A percentile compares a stretch with the other conserved stretches of the same genome.
Conservation (phyloP, 2,329 filamentous ascomycete genomes). For the Helminthosporium solani region DNA sequence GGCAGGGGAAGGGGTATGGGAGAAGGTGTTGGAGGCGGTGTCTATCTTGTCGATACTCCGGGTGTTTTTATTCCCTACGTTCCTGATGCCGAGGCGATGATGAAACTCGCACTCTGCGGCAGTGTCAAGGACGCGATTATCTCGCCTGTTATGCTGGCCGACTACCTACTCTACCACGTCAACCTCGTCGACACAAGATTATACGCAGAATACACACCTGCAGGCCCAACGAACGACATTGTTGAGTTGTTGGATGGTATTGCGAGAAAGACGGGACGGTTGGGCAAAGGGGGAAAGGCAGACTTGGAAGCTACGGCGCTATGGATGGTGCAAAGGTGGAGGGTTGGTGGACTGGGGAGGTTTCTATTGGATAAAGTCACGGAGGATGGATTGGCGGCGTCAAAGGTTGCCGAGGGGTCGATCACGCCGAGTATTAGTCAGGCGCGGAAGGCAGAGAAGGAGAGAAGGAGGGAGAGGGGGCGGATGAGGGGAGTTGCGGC, state of each 20-base stretch:
- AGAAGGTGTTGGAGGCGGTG: slow-evolving; percentile 51
- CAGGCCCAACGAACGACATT: slow-evolving; percentile 81
- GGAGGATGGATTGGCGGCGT: slow-evolving; percentile 58
- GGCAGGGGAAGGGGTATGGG: too few species aligned
- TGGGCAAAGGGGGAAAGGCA: slow-evolving; percentile 70
- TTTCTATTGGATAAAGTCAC: slow-evolving; percentile 79
- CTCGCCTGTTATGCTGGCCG: slow-evolving; percentile 72
- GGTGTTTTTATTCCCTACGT: slow-evolving; percentile 96
- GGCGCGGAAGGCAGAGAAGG: slow-evolving; percentile 67
- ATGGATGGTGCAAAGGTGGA: slow-evolving; percentile 81
- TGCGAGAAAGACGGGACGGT: slow-evolving; percentile 71
- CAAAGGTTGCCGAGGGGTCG: slow-evolving; percentile 47
- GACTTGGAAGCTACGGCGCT: slow-evolving; percentile 72
- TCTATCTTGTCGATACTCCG: slow-evolving; percentile 88
- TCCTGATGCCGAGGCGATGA: slow-evolving; percentile 79
- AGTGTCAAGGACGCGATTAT: slow-evolving; percentile 89
- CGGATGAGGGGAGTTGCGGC: slow-evolving; percentile 1
- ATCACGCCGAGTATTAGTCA: slow-evolving; percentile 64
- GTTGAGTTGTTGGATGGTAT: slow-evolving; percentile 68
- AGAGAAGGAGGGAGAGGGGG: slow-evolving; percentile 41
- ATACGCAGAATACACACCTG: slow-evolving; percentile 65
- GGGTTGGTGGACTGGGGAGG: slow-evolving; percentile 70
- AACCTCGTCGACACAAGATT: slow-evolving; percentile 65
- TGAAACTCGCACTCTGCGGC: slow-evolving; percentile 89
- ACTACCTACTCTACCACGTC: slow-evolving; percentile 85